Conservation (phyloP, 2,329 filamentous ascomycete genomes). For the Colletotrichum sublineola region DNA sequence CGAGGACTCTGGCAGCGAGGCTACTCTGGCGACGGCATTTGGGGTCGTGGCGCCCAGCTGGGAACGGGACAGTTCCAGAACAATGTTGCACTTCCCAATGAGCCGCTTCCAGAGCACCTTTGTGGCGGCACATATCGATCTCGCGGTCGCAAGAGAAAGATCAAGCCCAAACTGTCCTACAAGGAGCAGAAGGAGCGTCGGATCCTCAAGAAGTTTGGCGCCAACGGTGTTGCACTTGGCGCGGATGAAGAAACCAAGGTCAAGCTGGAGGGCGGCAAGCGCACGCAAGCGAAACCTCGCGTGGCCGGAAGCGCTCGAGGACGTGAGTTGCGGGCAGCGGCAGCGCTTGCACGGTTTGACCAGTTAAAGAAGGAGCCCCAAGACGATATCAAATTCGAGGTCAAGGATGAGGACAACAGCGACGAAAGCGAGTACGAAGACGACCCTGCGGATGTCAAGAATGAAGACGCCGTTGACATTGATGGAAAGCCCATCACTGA, state of each 20-base stretch:
- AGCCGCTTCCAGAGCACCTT: slow-evolving; percentile 76
- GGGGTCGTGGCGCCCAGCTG: slow-evolving; percentile 79
- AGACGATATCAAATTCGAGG: slow-evolving; percentile 47
- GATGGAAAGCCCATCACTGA: slow-evolving; percentile 76
- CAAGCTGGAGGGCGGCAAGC: slow-evolving; percentile 76
- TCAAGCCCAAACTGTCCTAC: slow-evolving; percentile 71
- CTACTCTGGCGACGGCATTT: slow-evolving; percentile 86
- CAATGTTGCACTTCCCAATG: slow-evolving; percentile 65
- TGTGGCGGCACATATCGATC: slow-evolving; percentile 86
- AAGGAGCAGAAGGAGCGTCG: slow-evolving; percentile 79
- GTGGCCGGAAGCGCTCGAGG: slow-evolving; percentile 82
- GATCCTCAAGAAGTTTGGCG: slow-evolving; percentile 83
- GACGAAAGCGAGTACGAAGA: slow-evolving; percentile 63
- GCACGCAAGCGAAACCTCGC: slow-evolving; percentile 74
- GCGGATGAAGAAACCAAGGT: slow-evolving; percentile 76
- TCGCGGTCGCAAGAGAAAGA: slow-evolving; percentile 65
- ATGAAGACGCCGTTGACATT: slow-evolving; percentile 71
- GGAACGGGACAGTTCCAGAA: slow-evolving; percentile 70
- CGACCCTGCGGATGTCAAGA: slow-evolving; percentile 55
- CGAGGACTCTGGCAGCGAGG: slow-evolving; percentile 75
- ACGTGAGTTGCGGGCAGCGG: slow-evolving; percentile 80
- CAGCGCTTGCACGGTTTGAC: slow-evolving; percentile 81
- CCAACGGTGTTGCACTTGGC: slow-evolving; percentile 76
- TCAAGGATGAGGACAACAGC: slow-evolving; percentile 53
- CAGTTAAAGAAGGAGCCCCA: slow-evolving; percentile 66